A percentile compares a stretch with the other conserved stretches of the same genome.
Conservation (phyloP, 306 rosid genomes). For the Vigna reflexopilosa region DNA sequence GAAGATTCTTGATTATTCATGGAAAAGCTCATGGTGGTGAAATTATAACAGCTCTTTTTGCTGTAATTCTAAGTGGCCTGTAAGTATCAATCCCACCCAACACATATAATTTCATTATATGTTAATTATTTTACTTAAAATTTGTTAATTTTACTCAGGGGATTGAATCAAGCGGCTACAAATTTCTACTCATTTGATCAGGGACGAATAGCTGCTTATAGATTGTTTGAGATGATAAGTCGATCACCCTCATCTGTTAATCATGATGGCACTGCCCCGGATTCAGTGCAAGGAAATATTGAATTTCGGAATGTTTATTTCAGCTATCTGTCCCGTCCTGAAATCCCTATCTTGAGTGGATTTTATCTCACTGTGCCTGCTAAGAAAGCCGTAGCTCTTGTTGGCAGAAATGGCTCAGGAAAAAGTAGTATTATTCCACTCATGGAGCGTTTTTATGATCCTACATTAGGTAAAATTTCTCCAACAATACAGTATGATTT, state of each 20-base stretch:
- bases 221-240: conserved; percentile 99
- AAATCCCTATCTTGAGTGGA: conserved; percentile 98
- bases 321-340: conserved; percentile 99
- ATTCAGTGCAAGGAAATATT: conserved; percentile 88
- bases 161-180: conserved; percentile 98
- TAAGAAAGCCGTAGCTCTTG: conserved; percentile 99
- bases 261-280: conserved; percentile 79
- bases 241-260: conserved; percentile 87
- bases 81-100: conserved; percentile 56
- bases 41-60: conserved; percentile 91
- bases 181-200: conserved; percentile 99
- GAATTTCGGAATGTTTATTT: conserved; percentile 98
- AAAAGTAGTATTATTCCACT: conserved; percentile 99
- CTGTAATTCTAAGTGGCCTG: conserved; percentile 99
- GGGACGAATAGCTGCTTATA: conserved; percentile 98
- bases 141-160: conserved; percentile 62
- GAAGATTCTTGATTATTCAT: conserved; percentile 77
- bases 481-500: conserved; percentile 17
- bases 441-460: conserved; percentile 99
- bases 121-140: conserved; percentile 27
- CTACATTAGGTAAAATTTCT: conserved; percentile 80
- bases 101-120: background rate
- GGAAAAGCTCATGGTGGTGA: conserved; percentile 92
- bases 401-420: conserved; percentile 99
- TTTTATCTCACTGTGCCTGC: conserved; percentile 99